Percentiles rank a stretch among this genome's conserved stretches.
Evolutionary conservation across 495 filamentous ascomycete species (phyloP).

Genomic region (Halenospora varia): DNA sequence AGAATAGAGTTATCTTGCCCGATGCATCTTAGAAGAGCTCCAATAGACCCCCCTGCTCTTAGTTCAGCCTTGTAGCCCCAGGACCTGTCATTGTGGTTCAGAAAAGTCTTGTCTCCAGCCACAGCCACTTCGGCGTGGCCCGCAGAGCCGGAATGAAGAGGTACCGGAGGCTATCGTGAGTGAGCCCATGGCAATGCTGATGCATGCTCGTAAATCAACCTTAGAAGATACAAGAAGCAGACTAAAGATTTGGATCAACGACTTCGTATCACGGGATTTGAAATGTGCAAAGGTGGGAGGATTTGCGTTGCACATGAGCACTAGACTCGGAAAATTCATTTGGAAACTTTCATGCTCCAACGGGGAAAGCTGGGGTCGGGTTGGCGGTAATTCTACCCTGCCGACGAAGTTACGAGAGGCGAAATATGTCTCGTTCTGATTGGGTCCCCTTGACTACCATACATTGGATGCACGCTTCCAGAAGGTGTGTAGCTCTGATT

Average conservation of each 20-base stretch:
- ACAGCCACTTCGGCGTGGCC: background rate
- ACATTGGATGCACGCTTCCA: background rate
- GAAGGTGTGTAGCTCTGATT: background rate
- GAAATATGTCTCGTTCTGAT: background rate
- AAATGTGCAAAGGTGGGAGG: background rate
- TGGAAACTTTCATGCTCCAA: background rate
- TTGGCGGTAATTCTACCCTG: background rate
- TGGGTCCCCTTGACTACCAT: background rate
- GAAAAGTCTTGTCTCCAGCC: background rate
- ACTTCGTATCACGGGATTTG: background rate
- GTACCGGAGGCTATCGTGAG: too few relatives aligned
- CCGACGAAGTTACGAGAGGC: background rate
- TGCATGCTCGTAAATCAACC: too few relatives aligned
- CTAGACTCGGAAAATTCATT: background rate
- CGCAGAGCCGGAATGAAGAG: too few relatives aligned
- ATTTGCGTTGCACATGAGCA: background rate
- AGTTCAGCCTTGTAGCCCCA: background rate
- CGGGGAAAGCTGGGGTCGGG: background rate
- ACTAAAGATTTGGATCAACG: too few relatives aligned
- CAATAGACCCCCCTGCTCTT: background rate
- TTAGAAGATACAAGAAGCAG: too few relatives aligned
- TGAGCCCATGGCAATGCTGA: too few relatives aligned
- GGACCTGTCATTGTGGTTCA: too few relatives aligned
- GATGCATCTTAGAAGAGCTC: background rate
- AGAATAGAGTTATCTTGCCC: background rate